A percentile compares a stretch with the other conserved stretches of the same genome.
phyloP scores from a whole-genome alignment of 768 basidiomycete species.

The Tephrocybe sp. region DNA sequence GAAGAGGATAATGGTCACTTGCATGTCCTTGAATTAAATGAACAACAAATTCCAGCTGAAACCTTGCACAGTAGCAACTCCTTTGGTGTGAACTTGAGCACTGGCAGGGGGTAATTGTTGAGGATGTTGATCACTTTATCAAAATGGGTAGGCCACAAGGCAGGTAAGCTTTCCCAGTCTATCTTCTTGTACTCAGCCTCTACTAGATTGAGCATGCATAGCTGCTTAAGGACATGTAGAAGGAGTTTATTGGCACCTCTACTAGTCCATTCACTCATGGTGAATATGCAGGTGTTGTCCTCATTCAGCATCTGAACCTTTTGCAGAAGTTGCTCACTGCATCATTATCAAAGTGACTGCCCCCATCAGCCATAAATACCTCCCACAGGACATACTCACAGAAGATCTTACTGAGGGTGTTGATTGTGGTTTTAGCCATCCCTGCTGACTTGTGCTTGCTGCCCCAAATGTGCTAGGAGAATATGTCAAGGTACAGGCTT shows the following conservation, averaged over 20 bases:
- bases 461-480: neutral
- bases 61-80: constrained; percentile 23
- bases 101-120: constrained; percentile 24
- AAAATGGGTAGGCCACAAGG: constrained; percentile 32
- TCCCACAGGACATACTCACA: constrained; percentile 16
- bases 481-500: constrained; percentile 18
- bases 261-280: constrained; percentile 41
- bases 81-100: constrained; percentile 23
- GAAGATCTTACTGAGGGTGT: neutral
- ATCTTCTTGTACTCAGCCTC: constrained; percentile 13
- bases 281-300: constrained; percentile 28
- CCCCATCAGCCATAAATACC: constrained; percentile 28
- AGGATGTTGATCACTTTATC: constrained; percentile 23
- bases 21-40: too few species aligned
- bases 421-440: constrained; percentile 26
- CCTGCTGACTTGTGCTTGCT: too few species aligned
- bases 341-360: constrained; percentile 28
- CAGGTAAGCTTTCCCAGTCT: constrained; percentile 16
- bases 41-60: too few species aligned
- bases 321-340: constrained; percentile 29
- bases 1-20: too few species aligned
- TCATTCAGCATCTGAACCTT: neutral
- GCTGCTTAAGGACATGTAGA: constrained; percentile 31
- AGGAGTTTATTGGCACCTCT: constrained; percentile 29
- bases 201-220: constrained; percentile 31